Evolutionary conservation across 257 asterid genomes (phyloP).

Genomic region (Solanum phureja): DNA sequence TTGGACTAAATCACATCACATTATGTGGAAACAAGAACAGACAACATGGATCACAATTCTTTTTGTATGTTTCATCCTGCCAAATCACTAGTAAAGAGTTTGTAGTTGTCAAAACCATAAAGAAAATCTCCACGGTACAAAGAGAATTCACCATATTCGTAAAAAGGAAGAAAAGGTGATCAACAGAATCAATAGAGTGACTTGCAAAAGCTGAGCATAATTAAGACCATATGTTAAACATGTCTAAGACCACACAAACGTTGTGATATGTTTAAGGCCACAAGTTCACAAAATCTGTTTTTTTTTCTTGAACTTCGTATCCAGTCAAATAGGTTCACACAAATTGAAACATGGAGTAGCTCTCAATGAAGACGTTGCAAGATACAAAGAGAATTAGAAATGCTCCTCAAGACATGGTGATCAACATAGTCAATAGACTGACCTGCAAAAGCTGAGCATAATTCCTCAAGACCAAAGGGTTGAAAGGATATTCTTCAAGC

Average conservation of each 20-base stretch:
- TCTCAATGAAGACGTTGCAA: neutral
- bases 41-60: neutral
- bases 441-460: constrained; percentile 74
- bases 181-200: neutral
- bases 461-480: constrained; percentile 43
- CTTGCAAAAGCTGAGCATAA: neutral
- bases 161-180: neutral
- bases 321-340: neutral
- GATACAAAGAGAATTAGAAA: neutral
- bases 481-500: constrained; percentile 37
- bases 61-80: neutral
- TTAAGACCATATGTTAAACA: neutral
- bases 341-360: neutral
- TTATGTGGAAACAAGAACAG: neutral
- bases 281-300: neutral
- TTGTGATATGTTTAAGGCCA: neutral
- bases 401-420: neutral
- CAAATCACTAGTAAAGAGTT: neutral
- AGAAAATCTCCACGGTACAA: neutral
- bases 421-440: neutral
- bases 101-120: neutral
- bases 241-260: neutral
- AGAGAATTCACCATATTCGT: neutral
- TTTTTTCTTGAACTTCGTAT: neutral
- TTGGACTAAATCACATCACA: neutral